Percentiles rank a stretch among this genome's conserved stretches.
Evolutionary conservation across 495 filamentous ascomycete genomes (phyloP).

Genomic region (Mytilinidion resinicola): DNA sequence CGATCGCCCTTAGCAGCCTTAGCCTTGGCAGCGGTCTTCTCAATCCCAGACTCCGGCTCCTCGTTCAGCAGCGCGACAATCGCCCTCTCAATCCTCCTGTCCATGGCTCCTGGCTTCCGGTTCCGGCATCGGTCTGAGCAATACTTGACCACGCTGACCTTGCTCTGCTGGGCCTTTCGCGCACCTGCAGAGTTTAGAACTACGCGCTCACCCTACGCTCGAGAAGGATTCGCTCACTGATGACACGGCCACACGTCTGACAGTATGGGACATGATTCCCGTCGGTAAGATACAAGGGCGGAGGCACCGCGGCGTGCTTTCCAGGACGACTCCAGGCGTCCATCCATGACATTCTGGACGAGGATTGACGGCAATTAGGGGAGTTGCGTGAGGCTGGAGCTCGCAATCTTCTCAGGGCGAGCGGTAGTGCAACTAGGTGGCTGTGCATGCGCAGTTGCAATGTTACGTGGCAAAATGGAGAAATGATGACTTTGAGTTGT

Average conservation of each 20-base stretch:
- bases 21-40: constrained; percentile 16
- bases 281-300: constrained; percentile 35
- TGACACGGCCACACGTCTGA: constrained; percentile 38
- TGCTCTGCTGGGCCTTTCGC: constrained; percentile 12
- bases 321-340: constrained; percentile 38
- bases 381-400: no score
- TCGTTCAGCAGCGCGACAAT: constrained; percentile 29
- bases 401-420: no score
- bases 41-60: constrained; percentile 3
- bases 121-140: constrained; percentile 30
- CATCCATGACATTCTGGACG: constrained; percentile 36
- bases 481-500: no score
- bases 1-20: constrained; percentile 33
- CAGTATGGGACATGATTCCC: constrained; percentile 38
- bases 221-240: constrained; percentile 23
- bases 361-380: no score
- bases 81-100: constrained; percentile 24
- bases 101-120: constrained; percentile 27
- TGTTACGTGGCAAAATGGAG: no score
- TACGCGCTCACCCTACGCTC: not conserved
- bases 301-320: constrained; percentile 35
- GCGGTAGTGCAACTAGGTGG: no score
- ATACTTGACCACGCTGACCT: constrained; percentile 25
- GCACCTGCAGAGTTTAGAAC: constrained; percentile 2
- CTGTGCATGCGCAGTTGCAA: no score